Conservation (phyloP, 2,329 filamentous ascomycete genomes). For the Thielaviopsis ethacetica region DNA sequence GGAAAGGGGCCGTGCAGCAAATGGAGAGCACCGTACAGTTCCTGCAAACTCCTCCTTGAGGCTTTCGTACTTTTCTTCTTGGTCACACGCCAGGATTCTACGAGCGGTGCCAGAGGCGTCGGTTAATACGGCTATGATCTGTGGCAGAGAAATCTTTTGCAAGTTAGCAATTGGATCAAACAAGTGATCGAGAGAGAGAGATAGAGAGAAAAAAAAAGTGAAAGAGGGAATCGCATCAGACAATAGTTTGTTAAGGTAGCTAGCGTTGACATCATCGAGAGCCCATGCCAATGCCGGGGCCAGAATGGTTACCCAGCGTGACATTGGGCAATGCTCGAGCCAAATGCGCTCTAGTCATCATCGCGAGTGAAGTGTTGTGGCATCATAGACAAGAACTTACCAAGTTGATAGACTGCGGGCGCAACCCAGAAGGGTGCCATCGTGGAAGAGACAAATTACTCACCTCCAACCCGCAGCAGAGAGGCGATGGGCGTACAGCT, state of each 20-base stretch:
- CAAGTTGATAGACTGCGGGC: slow-evolving; percentile 17
- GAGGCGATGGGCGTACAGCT: slow-evolving; percentile 86
- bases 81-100: slow-evolving; percentile 92
- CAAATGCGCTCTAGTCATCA: slow-evolving; percentile 99
- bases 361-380: slow-evolving; percentile 21
- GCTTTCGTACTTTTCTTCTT: slow-evolving; percentile 70
- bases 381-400: slow-evolving; percentile 20
- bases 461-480: slow-evolving; percentile 93
- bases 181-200: neutral
- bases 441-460: slow-evolving; percentile 16
- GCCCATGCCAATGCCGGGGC: slow-evolving; percentile 41
- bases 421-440: slow-evolving; percentile 5
- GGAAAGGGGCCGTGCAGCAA: slow-evolving; percentile 15
- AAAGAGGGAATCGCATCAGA: slow-evolving; percentile 45
- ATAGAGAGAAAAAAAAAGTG: neutral
- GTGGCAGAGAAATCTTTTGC: slow-evolving; percentile 1
- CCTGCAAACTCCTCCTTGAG: slow-evolving; percentile 67
- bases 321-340: slow-evolving; percentile 81
- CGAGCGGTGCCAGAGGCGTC: neutral
- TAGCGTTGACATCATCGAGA: slow-evolving; percentile 98
- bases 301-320: slow-evolving; percentile 58
- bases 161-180: slow-evolving; percentile 6
- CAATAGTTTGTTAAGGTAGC: slow-evolving; percentile 74
- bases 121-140: slow-evolving; percentile 4
- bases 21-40: slow-evolving; percentile 47